Evolutionary conservation across 108 stramenopile genomes (phyloP), one percentile per base, ranked within the genome.

Genomic region (Pseudonitzschia multiseries): DNA sequence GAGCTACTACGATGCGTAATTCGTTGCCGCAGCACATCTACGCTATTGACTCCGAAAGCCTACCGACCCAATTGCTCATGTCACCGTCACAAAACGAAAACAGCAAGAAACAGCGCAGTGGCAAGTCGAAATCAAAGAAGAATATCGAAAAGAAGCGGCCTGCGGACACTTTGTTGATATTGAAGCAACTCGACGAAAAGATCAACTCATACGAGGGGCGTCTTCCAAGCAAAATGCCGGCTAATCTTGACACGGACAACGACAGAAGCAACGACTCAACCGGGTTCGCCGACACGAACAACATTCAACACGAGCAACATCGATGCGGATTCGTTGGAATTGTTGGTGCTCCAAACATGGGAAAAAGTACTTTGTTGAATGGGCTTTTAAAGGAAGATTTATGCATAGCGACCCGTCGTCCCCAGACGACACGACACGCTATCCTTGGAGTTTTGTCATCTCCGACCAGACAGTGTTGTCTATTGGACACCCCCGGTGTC

Each of bases 321-420:
- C 87, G 87, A 42, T 83, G 86, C 44, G 91, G 88, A 1, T 91
- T 87, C 73, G 86, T 86, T 18, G 66, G 75, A 48, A 87, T 90
- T 68, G 48, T 95, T 13, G 94, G 96, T 9, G 82, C 87, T n/a
- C 93, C 96, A 65, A 97, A 97, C 73, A 93, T 96, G 90, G 96
- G 96, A 20, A 97, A 97, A 69, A 88, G 86, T 18, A 97, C 96
- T 0, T 64, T 97, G 21, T 68, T 95, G 66, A 97, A 97, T 74
- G 88, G 90, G 0, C 75, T 97, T 40, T 59, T 97, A 28, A 72
- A 87, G 65, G 82, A 91, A 54, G 70, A 83, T 52, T 72, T 97
- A 29, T 91, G 88, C 78, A 87, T 93, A 70, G 85, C 93, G 27
- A 94, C 93, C 12, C 66, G 72, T 22, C 85, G 93, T 57, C 94